phyloP scores from a whole-genome alignment of 768 basidiomycete genomes.

The Coprinopsis strossmayeri region DNA sequence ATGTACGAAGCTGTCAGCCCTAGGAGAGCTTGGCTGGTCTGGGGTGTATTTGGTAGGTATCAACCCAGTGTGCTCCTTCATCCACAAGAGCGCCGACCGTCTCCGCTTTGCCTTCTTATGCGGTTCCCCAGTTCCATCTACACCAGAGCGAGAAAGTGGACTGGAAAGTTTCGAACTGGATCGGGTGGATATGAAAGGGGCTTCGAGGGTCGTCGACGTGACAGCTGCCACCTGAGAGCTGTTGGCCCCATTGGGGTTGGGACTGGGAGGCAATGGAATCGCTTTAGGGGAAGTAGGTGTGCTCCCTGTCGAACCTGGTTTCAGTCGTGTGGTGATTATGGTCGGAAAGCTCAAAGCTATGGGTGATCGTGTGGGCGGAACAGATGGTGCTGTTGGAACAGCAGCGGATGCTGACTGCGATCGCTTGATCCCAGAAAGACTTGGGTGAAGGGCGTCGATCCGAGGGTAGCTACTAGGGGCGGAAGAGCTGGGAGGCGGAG shows the following conservation, averaged over 20 bases:
- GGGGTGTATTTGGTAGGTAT: neutral
- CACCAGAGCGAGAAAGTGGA: neutral
- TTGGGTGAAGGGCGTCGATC: constrained; percentile 4
- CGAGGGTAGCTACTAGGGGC: too few relatives aligned
- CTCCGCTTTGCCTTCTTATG: constrained; percentile 7
- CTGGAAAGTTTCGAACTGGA: neutral
- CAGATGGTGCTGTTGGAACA: neutral
- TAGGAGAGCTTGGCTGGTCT: neutral
- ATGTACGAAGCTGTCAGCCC: neutral
- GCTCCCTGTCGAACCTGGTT: too few relatives aligned
- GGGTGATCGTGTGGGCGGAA: neutral
- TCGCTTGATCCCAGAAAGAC: neutral
- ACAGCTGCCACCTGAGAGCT: too few relatives aligned
- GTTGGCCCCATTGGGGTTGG: too few relatives aligned
- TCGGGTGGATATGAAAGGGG: neutral
- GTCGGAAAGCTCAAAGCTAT: too few relatives aligned
- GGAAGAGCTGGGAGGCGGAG: too few relatives aligned
- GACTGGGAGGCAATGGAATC: neutral
- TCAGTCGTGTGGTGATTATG: too few relatives aligned
- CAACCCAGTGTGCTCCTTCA: constrained; percentile 5
- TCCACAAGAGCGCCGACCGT: constrained; percentile 5
- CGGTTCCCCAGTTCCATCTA: neutral
- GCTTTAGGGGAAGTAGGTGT: neutral
- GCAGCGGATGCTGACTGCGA: constrained; percentile 4
- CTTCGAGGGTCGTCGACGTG: neutral